Evolutionary conservation across 441 rosid species (phyloP), one percentile per base, ranked within the genome.

Genomic region (Omphalea diandra): DNA sequence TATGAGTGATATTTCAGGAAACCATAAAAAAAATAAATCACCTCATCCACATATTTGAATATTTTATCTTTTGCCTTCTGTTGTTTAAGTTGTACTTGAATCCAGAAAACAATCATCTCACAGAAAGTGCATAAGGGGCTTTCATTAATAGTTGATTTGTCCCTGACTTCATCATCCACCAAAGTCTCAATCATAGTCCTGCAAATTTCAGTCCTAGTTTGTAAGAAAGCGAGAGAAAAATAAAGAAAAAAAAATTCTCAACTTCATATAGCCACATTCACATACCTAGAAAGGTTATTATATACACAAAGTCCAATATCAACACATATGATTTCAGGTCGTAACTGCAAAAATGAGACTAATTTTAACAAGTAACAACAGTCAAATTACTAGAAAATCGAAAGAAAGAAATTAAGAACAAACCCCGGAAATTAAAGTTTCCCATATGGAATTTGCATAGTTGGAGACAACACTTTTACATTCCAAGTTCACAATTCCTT

Each of bases 101-200:
- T 67, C 88, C 93, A 83, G 70, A 80, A 84, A 57, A 81, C 80
- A 27, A 84, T 73, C 85, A 83, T 88, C 81, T 84, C 87, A 47
- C 87, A 84, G 68, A 86, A 77, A 61, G 87, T 74, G 60, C 93
- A 84, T 8, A 72, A 5, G 6, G 78, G 62, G 64, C 67, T 74
- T 65, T 81, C 82, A 18, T 74, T 68, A 10, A 68, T 29, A 2
- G 71, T 29, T 24, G 77, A 62, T 18, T 73, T 75, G 7, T 53
- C 46, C 18, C 15, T 38, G 2, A 70, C 69, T 59, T 49, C 63
- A 31, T 69, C 73, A 47, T 68, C 63, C 49, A 73, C 70, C 54
- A 40, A 33, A 7, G 70, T 80, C 73, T 77, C 77, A 31, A 64
- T 79, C 57, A 49, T 54, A 17, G 32, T 11, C 22, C 84, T 79